Percentiles rank a stretch among this genome's conserved stretches.
Conservation (phyloP, 805 yeast genomes). For the Tetrapisispora fleetii region DNA sequence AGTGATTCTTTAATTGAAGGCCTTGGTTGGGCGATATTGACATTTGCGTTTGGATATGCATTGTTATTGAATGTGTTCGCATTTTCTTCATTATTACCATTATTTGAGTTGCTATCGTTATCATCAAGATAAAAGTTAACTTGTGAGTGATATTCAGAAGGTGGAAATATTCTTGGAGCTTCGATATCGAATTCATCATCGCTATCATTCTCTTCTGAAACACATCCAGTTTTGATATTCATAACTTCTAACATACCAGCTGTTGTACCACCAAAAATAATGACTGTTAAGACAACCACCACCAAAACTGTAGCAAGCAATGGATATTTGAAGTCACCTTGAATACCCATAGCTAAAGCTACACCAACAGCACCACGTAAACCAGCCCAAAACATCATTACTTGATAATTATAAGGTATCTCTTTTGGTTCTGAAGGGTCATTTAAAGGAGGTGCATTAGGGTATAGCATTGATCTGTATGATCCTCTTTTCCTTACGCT, state of each 20-base stretch:
- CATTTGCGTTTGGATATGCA: background rate
- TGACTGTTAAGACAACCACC: constrained; percentile 92
- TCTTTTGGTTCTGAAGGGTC: constrained; percentile 51
- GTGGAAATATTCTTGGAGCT: constrained; percentile 36
- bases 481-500: constrained; percentile 45
- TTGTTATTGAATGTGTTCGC: background rate
- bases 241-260: constrained; percentile 95
- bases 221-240: constrained; percentile 85
- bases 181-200: constrained; percentile 97
- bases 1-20: constrained; percentile 8
- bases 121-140: constrained; percentile 14
- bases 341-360: constrained; percentile 94
- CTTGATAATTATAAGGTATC: constrained; percentile 89
- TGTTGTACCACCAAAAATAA: constrained; percentile 95
- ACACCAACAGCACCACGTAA: constrained; percentile 98
- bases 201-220: constrained; percentile 62
- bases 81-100: background rate
- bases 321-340: constrained; percentile 85
- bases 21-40: background rate
- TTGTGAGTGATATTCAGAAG: background rate
- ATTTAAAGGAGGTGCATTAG: background rate
- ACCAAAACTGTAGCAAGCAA: constrained; percentile 90
- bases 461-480: constrained; percentile 27
- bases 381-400: constrained; percentile 99
- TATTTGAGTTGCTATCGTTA: background rate